These are phyloP conservation scores for Rhizopogon vulgaris DNA, from an alignment of 768 basidiomycete genomes.

Conservation along the genomic window DNA sequence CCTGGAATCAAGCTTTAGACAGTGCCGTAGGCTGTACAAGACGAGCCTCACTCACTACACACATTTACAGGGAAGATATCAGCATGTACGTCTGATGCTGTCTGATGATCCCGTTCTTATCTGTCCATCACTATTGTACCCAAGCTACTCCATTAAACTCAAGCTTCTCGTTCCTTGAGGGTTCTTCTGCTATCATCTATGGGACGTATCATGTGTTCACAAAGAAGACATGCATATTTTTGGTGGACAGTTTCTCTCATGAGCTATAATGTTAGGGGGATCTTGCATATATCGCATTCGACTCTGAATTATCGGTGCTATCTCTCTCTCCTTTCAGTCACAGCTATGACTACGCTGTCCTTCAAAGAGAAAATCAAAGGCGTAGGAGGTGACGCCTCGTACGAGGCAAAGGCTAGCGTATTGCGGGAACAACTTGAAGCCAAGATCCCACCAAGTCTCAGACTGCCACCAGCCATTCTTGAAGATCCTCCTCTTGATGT, in stretches of 20 bases:
- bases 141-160: no score
- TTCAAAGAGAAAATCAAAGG: conserved; percentile 17
- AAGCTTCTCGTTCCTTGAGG: no score
- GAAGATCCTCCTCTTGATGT: conserved; percentile 25
- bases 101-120: no score
- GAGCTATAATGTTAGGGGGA: neutral
- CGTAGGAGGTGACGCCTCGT: conserved; percentile 16
- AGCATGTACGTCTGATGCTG: no score
- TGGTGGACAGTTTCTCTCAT: neutral
- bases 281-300: neutral
- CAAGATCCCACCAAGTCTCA: conserved; percentile 16
- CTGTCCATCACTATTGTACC: no score
- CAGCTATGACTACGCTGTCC: conserved; percentile 5
- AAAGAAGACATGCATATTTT: neutral
- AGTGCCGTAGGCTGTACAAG: no score
- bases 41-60: no score
- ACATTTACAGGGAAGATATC: no score
- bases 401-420: conserved; percentile 12
- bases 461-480: conserved; percentile 11
- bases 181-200: neutral
- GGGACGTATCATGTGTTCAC: neutral
- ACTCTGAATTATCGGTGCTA: neutral
- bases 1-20: no score
- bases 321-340: conserved; percentile 12
- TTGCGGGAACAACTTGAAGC: conserved; percentile 15